Evolutionary conservation across 1,139 yeast species (phyloP), one percentile per base, ranked within the genome.

Genomic region (Taphrina pruni): DNA sequence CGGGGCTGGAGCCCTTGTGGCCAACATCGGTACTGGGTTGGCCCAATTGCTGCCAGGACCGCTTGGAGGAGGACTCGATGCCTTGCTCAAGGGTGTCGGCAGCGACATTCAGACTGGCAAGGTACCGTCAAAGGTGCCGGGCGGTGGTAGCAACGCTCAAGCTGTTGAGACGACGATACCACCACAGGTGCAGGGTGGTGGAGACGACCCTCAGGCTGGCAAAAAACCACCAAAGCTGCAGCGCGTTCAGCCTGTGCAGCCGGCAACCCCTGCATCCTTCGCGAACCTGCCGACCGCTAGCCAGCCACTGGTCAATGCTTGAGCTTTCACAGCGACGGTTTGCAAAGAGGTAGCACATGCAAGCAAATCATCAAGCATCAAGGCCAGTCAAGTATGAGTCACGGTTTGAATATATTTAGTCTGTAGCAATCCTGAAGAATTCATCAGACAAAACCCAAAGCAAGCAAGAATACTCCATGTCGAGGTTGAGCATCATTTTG

Each of bases 51-150:
- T 54, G 58, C 58, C 58, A 12, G 58, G 58, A 20, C 43, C 46
- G 9, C 60, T 56, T 1, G 60, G 60, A 2, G 20, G 6, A 17
- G 60, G 60, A 7, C 60, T 56, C 7, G 20, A 56, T 9, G 26
- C 50, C 17, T 35, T 56, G 9, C 35, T 56, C 36, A 56, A 17
- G 8, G 60, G 60, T 26, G 60, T 56, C 36, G 60, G 60, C 48
- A 56, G 41, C 50, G 60, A 41, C 21, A 26, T 41, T 39, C 21
- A 39, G 60, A 32, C 60, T 20, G 60, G 60, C 26, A 56, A 20
- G 41, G 12, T 7, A 41, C 43, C 60, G n/a, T 43, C 58, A 54
- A 54, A 20, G 35, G 11, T 54, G 45, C 58, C 7, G 54, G 36
- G 36, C 9, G 54, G 32, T 26, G 32, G 32, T 26, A 26, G 32